Conservation (phyloP, 148 eudicot species). For the Polygonum aviculare region DNA sequence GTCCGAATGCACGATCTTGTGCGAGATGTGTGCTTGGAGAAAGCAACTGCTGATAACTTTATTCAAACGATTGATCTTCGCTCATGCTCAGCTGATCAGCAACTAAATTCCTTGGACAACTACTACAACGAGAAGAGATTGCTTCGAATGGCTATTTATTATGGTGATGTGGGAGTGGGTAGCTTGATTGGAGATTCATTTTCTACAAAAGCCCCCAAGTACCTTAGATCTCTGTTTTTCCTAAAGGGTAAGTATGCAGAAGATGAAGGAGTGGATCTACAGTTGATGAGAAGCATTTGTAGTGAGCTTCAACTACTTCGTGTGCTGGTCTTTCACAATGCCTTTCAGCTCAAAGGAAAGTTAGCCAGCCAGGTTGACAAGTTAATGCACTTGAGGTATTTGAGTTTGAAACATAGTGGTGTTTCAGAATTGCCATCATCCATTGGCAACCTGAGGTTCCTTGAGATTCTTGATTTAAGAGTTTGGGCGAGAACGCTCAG, state of each 20-base stretch:
- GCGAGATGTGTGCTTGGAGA: slow-evolving; percentile 29
- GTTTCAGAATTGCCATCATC: neutral
- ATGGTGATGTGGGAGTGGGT: slow-evolving; percentile 2
- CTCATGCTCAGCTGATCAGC: neutral
- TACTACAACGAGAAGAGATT: neutral
- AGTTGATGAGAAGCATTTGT: neutral
- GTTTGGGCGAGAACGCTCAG: neutral
- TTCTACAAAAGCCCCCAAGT: slow-evolving; percentile 1
- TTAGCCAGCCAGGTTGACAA: neutral
- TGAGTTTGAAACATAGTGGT: neutral
- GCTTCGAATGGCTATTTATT: slow-evolving; percentile 13
- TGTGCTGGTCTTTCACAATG: neutral
- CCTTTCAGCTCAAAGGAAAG: neutral
- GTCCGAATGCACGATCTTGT: slow-evolving; percentile 29
- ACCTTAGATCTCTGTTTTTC: slow-evolving; percentile 18
- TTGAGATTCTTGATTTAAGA: neutral
- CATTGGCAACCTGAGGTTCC: neutral
- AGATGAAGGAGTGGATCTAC: slow-evolving; percentile 4
- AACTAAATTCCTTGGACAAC: neutral
- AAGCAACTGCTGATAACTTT: slow-evolving; percentile 29
- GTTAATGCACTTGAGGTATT: slow-evolving; percentile 1
- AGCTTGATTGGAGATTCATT: slow-evolving; percentile 1
- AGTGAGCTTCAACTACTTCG: neutral
- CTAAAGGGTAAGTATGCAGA: slow-evolving; percentile 3
- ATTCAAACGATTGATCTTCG: slow-evolving; percentile 9